A percentile compares a stretch with the other conserved stretches of the same genome.
phyloP scores from a whole-genome alignment of 805 yeast genomes.

The Yamadazyma insecticola region DNA sequence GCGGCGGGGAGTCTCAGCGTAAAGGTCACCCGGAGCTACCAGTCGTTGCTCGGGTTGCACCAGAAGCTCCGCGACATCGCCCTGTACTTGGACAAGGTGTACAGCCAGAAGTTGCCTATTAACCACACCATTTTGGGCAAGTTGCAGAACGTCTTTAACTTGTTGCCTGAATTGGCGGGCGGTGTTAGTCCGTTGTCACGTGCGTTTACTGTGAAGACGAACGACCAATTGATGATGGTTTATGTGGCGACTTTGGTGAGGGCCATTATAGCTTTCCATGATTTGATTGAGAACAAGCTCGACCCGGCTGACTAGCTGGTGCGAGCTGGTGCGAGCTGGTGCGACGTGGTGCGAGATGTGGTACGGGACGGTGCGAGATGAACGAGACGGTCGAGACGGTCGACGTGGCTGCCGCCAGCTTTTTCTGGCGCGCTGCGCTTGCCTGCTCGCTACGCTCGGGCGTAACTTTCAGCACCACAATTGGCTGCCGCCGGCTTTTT shows the following conservation, averaged over 20 bases:
- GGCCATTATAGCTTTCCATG: constrained; percentile 94
- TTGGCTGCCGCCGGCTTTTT: too few species aligned
- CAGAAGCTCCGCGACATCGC: constrained; percentile 76
- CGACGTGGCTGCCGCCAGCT: too few species aligned
- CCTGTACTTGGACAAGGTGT: constrained; percentile 69
- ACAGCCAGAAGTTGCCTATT: constrained; percentile 68
- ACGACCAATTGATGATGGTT: constrained; percentile 92
- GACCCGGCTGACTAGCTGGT: too few species aligned
- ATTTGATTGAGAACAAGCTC: constrained; percentile 91
- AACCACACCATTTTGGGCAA: constrained; percentile 89
- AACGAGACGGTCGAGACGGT: too few species aligned
- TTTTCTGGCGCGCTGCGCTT: too few species aligned
- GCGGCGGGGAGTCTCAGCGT: constrained; percentile 92
- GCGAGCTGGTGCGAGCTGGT: too few species aligned
- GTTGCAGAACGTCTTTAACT: constrained; percentile 89
- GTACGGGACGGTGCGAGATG: too few species aligned
- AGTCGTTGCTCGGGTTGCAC: constrained; percentile 81
- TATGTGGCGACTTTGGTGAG: constrained; percentile 87
- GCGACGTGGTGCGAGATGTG: too few species aligned
- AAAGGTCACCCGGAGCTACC: constrained; percentile 82
- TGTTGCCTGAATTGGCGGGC: constrained; percentile 70
- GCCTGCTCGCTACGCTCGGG: too few species aligned
- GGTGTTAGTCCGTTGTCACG: constrained; percentile 52
- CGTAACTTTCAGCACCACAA: too few species aligned
- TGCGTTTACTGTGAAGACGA: constrained; percentile 89